Evolutionary conservation across 257 asterid genomes (phyloP).

Genomic region (Penstemon newberryi): DNA sequence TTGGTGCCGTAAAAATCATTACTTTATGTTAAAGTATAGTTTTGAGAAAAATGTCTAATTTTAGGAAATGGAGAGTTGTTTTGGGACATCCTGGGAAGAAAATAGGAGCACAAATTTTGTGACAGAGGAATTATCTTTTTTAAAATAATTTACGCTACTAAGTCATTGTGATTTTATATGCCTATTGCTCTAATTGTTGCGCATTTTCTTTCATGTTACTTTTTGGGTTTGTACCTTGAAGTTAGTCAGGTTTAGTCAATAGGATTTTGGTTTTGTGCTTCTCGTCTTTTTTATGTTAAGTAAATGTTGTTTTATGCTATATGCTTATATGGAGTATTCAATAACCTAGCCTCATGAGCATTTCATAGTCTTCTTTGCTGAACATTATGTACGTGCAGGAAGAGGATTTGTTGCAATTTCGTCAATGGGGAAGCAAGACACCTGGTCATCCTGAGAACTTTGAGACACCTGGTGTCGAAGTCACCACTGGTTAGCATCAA

Average conservation of each 20-base stretch:
- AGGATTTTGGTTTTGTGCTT: background rate
- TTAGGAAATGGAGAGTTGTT: no score
- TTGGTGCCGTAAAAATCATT: no score
- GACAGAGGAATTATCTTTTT: no score
- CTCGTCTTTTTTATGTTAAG: background rate
- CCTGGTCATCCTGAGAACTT: slow-evolving; percentile 88
- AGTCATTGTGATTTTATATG: background rate
- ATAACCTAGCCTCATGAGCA: slow-evolving; percentile 3
- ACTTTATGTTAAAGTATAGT: no score
- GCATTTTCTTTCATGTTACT: background rate
- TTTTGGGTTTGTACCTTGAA: background rate
- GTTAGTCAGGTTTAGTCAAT: background rate
- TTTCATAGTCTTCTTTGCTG: slow-evolving; percentile 21
- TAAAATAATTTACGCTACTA: no score
- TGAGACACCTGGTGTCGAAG: slow-evolving; percentile 77
- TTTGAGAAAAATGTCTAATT: no score
- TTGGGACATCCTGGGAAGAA: no score
- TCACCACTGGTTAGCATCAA: slow-evolving; percentile 70
- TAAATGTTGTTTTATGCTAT: background rate
- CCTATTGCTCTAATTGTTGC: background rate
- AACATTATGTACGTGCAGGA: slow-evolving; percentile 40
- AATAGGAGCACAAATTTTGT: no score
- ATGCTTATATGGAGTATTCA: background rate
- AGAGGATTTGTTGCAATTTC: slow-evolving; percentile 64
- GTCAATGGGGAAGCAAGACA: slow-evolving; percentile 80